phyloP scores from a whole-genome alignment of 257 asterid species.

The Catharanthus roseus region DNA sequence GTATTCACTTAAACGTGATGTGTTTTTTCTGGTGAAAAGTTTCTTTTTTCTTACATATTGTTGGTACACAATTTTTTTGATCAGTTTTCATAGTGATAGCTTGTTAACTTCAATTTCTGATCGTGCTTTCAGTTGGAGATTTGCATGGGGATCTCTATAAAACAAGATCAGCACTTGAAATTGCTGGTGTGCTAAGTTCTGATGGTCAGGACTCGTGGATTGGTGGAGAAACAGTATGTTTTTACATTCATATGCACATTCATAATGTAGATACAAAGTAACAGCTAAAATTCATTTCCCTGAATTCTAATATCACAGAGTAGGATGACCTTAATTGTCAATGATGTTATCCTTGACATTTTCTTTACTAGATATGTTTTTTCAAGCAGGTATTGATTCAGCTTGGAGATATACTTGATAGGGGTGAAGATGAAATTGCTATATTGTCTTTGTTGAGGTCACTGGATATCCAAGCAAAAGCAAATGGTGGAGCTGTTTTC shows the following conservation, averaged over 20 bases:
- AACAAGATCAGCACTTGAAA: slow-evolving; percentile 86
- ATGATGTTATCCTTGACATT: neutral
- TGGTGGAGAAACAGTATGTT: slow-evolving; percentile 86
- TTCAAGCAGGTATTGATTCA: slow-evolving; percentile 67
- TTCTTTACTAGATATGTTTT: slow-evolving; percentile 1
- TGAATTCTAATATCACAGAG: neutral
- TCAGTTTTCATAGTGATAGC: neutral
- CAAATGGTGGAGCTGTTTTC: slow-evolving; percentile 92
- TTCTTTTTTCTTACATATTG: neutral
- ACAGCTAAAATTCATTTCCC: neutral
- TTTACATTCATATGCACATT: neutral
- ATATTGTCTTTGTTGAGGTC: slow-evolving; percentile 79
- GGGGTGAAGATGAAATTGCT: slow-evolving; percentile 96
- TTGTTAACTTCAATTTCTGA: neutral
- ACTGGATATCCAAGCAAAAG: slow-evolving; percentile 77
- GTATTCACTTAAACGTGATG: neutral
- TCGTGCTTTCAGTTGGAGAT: slow-evolving; percentile 64
- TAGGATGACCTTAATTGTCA: neutral
- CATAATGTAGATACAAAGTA: neutral
- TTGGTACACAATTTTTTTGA: neutral
- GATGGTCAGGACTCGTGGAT: slow-evolving; percentile 74
- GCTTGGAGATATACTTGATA: slow-evolving; percentile 90
- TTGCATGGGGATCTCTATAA: slow-evolving; percentile 92
- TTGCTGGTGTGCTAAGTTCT: slow-evolving; percentile 80
- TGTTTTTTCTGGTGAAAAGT: neutral